Conservation (phyloP, 2,329 filamentous ascomycete species). For the Pseudogymnoascus sp. region DNA sequence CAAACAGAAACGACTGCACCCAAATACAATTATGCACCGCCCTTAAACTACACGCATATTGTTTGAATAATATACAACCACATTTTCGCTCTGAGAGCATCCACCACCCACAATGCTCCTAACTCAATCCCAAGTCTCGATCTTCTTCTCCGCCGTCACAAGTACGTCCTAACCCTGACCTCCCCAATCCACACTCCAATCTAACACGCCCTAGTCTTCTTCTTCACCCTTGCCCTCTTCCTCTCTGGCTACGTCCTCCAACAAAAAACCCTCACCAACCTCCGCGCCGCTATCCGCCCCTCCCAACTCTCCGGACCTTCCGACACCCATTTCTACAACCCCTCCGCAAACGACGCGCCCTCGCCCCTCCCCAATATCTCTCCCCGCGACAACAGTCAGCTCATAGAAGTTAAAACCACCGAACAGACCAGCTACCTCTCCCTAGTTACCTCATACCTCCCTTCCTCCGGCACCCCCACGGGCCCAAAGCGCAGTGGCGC, state of each 20-base stretch:
- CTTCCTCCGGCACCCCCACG: not conserved
- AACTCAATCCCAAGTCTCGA: constrained; percentile 62
- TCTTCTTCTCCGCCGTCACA: constrained; percentile 55
- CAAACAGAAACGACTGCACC: not conserved
- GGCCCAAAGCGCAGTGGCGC: not conserved
- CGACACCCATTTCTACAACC: constrained; percentile 58
- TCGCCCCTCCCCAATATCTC: constrained; percentile 25
- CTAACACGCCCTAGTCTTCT: constrained; percentile 45
- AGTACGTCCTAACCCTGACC: constrained; percentile 39
- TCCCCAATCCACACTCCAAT: constrained; percentile 12
- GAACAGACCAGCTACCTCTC: constrained; percentile 29
- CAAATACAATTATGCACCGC: not conserved
- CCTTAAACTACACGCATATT: not conserved
- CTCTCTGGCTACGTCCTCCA: constrained; percentile 82
- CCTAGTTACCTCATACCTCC: not conserved
- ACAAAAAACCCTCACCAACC: constrained; percentile 71
- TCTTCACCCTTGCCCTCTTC: constrained; percentile 78
- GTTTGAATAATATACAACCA: not conserved
- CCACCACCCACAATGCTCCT: constrained; percentile 40
- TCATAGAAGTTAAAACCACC: constrained; percentile 39
- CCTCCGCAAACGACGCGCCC: constrained; percentile 21
- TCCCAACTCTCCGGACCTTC: constrained; percentile 54
- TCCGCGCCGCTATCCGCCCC: constrained; percentile 62
- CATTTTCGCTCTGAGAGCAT: not conserved
- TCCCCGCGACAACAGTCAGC: constrained; percentile 14